Percentiles rank a stretch among this genome's conserved stretches.
Evolutionary conservation across 345 rosid genomes (phyloP).

Genomic region (Eucalyptus regnans): DNA sequence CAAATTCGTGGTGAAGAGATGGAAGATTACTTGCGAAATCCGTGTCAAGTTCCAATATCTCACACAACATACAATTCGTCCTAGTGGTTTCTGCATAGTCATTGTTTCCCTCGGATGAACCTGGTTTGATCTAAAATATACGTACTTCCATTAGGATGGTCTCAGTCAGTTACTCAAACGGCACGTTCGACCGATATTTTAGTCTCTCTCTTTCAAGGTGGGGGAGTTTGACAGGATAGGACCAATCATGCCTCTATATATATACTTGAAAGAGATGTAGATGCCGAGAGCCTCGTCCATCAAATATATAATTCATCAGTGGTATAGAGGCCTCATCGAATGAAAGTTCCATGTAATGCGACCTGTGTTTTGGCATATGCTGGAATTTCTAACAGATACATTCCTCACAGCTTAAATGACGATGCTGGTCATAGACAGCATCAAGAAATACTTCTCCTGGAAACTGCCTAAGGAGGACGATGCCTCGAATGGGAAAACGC

Average conservation of each 20-base stretch:
- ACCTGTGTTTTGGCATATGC: neutral
- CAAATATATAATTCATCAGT: neutral
- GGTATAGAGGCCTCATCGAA: neutral
- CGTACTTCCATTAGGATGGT: neutral
- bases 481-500: neutral
- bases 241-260: neutral
- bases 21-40: neutral
- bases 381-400: neutral
- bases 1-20: neutral
- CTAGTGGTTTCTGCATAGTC: neutral
- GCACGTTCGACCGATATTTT: neutral
- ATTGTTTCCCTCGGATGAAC: neutral
- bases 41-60: neutral
- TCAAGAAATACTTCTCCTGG: neutral
- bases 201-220: neutral
- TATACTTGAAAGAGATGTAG: neutral
- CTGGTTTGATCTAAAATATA: neutral
- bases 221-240: neutral
- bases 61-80: neutral
- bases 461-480: neutral
- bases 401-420: neutral
- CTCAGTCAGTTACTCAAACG: neutral
- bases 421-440: neutral
- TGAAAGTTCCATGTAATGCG: neutral
- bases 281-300: neutral